These are phyloP conservation scores for Fusarium aywerte DNA, from an alignment of 2,329 filamentous ascomycete species.

Conservation along the genomic window DNA sequence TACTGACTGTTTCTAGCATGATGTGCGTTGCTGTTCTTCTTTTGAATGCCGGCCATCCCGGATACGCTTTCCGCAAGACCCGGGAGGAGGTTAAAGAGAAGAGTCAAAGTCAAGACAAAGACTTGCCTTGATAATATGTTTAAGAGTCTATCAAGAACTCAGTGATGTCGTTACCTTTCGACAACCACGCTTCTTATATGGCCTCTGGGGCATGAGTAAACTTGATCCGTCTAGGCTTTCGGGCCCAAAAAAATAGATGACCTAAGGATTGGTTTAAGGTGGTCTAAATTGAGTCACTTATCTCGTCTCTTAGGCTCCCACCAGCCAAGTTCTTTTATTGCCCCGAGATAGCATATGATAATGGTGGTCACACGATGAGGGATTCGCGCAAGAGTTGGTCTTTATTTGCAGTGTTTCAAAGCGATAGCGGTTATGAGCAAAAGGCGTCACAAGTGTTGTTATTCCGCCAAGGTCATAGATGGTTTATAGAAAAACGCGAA, in stretches of 20 bases:
- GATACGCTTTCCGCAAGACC: slow-evolving; percentile 22
- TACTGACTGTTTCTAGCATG: slow-evolving; percentile 31
- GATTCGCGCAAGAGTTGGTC: neutral
- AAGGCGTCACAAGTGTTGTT: slow-evolving; percentile 16
- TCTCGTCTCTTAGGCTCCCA: neutral
- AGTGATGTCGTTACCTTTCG: neutral
- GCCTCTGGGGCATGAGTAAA: neutral
- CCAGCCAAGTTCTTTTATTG: too few relatives aligned
- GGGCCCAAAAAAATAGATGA: neutral
- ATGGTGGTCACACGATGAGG: neutral
- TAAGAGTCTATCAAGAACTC: neutral
- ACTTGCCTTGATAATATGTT: neutral
- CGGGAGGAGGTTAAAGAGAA: slow-evolving; percentile 6
- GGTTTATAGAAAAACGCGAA: neutral
- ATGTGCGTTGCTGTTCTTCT: slow-evolving; percentile 40
- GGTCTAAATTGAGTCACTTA: rapidly evolving
- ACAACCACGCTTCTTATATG: too few relatives aligned
- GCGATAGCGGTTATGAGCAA: neutral
- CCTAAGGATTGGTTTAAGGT: neutral
- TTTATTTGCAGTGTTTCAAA: neutral
- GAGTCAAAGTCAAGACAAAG: slow-evolving; percentile 10
- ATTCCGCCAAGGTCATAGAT: neutral
- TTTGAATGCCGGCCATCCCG: slow-evolving; percentile 41
- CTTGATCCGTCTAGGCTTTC: neutral
- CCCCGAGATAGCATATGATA: neutral